Conservation (phyloP, 306 rosid species). For the Corylus avellana region DNA sequence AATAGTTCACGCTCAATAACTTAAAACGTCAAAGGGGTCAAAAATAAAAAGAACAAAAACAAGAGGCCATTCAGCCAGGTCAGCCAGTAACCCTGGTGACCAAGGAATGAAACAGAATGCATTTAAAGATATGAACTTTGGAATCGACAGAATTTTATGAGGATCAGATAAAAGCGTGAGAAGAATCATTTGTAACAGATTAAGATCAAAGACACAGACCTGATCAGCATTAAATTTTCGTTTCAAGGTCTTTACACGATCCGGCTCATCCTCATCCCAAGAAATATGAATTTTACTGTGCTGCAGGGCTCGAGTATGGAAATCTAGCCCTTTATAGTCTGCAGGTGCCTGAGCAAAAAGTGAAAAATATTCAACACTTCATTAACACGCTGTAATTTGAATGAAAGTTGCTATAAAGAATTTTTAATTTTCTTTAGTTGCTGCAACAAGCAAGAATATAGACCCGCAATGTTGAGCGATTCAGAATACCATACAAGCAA, state of each 20-base stretch:
- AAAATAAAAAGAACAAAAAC: neutral
- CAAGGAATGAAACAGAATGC: neutral
- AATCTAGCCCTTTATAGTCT: conserved; percentile 62
- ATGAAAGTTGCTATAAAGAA: neutral
- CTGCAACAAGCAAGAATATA: neutral
- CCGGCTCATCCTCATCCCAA: conserved; percentile 97
- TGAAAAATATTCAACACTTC: conserved; percentile 19
- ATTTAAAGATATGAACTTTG: neutral
- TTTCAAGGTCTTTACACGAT: conserved; percentile 62
- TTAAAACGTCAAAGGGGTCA: neutral
- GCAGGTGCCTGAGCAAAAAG: conserved; percentile 61
- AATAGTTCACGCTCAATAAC: neutral
- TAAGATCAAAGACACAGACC: conserved; percentile 47
- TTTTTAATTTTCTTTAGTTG: neutral
- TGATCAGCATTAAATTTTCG: conserved; percentile 69
- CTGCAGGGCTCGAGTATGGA: conserved; percentile 80
- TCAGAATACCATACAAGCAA: neutral
- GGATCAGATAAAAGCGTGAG: neutral
- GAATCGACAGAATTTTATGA: neutral
- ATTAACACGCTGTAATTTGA: neutral
- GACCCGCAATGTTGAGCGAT: neutral
- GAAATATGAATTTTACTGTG: conserved; percentile 69
- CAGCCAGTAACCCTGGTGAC: neutral
- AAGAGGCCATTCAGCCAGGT: neutral
- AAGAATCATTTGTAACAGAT: neutral